These are phyloP conservation scores for Zygnema circumcarinatum DNA, from an alignment of 139 green algal species.

Conservation along the genomic window DNA sequence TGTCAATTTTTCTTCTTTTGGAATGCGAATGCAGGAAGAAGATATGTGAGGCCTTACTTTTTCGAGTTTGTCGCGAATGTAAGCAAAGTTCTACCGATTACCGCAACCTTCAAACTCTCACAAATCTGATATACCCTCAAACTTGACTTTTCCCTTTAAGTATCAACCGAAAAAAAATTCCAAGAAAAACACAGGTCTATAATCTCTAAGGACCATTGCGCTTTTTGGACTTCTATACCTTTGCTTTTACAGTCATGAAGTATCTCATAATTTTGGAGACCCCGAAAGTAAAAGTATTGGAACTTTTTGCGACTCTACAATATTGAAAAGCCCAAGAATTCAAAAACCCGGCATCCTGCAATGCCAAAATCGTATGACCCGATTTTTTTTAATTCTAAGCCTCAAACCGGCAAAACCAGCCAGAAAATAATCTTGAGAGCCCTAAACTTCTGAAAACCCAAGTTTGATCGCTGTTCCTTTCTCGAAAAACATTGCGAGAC, in stretches of 20 bases:
- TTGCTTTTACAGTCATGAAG: too few species aligned
- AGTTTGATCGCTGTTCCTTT: background rate
- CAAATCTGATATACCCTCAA: too few species aligned
- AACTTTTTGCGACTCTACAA: too few species aligned
- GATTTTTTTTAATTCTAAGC: too few species aligned
- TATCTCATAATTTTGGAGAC: too few species aligned
- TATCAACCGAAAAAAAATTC: background rate
- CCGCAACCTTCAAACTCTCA: too few species aligned
- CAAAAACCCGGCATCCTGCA: too few species aligned
- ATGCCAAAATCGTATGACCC: too few species aligned
- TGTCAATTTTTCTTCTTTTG: background rate
- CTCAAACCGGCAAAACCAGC: too few species aligned
- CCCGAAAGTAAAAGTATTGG: too few species aligned
- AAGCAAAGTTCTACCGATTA: too few species aligned
- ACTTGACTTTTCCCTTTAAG: background rate
- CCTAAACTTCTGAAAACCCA: background rate
- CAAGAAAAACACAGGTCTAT: background rate
- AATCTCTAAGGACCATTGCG: background rate
- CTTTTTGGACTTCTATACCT: background rate
- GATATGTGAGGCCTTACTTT: conserved; percentile 43
- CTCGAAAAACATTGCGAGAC: background rate
- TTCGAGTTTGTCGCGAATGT: conserved; percentile 49
- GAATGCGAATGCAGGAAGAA: conserved; percentile 30
- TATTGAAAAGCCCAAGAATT: too few species aligned
- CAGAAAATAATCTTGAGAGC: background rate